phyloP scores from a whole-genome alignment of 129 eudicot species.

The Smallanthus sonchifolius region DNA sequence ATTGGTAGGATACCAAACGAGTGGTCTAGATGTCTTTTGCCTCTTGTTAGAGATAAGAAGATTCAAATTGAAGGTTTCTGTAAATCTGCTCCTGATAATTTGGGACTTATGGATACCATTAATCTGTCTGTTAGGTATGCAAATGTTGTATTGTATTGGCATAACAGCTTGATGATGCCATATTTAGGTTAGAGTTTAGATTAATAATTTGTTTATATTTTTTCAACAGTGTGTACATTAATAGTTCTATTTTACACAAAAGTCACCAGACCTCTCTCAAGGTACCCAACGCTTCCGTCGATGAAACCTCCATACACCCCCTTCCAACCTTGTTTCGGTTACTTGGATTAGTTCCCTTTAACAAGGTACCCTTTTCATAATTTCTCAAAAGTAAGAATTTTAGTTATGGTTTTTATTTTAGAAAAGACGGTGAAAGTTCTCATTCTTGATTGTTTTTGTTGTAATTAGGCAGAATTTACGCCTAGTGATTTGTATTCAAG shows the following conservation, averaged over 20 bases:
- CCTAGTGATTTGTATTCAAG: slow-evolving; percentile 72
- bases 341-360: slow-evolving; percentile 78
- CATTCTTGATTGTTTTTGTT: slow-evolving; percentile 7
- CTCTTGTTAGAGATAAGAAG: slow-evolving; percentile 90
- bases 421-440: neutral
- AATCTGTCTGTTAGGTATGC: slow-evolving; percentile 65
- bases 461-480: slow-evolving; percentile 69
- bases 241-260: slow-evolving; percentile 77
- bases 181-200: slow-evolving; percentile 4
- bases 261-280: slow-evolving; percentile 67
- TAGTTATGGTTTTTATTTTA: neutral
- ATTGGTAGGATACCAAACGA: slow-evolving; percentile 98
- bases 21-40: slow-evolving; percentile 88
- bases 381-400: neutral
- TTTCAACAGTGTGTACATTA: slow-evolving; percentile 64
- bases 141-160: neutral
- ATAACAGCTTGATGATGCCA: neutral
- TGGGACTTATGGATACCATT: slow-evolving; percentile 85
- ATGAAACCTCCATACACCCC: slow-evolving; percentile 77
- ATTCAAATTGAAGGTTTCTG: slow-evolving; percentile 67
- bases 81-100: slow-evolving; percentile 71
- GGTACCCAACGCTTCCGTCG: slow-evolving; percentile 46
- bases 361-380: slow-evolving; percentile 47
- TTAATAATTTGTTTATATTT: slow-evolving; percentile 1
- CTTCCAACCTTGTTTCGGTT: slow-evolving; percentile 73